Conservation (phyloP, 495 filamentous ascomycete species). For the Durotheca rogersii region DNA sequence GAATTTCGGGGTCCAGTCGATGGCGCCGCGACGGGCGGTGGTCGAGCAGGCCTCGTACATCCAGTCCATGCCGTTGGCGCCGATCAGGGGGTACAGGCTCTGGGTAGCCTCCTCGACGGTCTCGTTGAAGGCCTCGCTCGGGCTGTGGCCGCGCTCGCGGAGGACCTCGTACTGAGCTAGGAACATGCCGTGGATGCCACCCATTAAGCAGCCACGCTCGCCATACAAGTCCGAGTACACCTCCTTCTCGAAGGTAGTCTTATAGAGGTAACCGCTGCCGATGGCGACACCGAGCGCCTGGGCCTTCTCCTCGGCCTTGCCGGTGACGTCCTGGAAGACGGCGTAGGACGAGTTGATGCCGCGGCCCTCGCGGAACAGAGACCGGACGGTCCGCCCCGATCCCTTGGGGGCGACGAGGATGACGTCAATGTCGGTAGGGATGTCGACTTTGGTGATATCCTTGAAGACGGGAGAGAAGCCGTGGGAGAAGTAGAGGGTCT, state of each 20-base stretch:
- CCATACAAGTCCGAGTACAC: conserved; percentile 99
- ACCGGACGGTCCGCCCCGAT: conserved; percentile 95
- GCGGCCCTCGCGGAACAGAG: conserved; percentile 95
- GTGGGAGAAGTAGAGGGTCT: conserved; percentile 99
- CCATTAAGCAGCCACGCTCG: conserved; percentile 99
- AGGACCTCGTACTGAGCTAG: conserved; percentile 99
- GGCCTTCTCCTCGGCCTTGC: conserved; percentile 97
- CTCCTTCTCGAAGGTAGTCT: conserved; percentile 99
- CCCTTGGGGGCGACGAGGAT: conserved; percentile 99
- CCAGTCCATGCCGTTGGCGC: conserved; percentile 98
- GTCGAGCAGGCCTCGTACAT: conserved; percentile 99
- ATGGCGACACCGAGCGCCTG: conserved; percentile 95
- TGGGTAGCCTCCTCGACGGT: conserved; percentile 99
- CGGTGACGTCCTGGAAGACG: conserved; percentile 97
- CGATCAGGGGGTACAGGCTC: conserved; percentile 95
- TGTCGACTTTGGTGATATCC: conserved; percentile 97
- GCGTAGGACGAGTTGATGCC: conserved; percentile 99
- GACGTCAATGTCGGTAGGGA: conserved; percentile 92
- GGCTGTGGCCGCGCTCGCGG: conserved; percentile 94
- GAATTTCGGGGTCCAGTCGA: conserved; percentile 95
- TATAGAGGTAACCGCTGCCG: conserved; percentile 96
- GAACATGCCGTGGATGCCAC: conserved; percentile 99
- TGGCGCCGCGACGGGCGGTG: conserved; percentile 95
- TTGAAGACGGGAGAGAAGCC: conserved; percentile 99
- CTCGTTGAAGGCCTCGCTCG: conserved; percentile 99